Evolutionary conservation across 139 green algal genomes (phyloP), one percentile per base, ranked within the genome.

Genomic region (Chlamydomonas urium): DNA sequence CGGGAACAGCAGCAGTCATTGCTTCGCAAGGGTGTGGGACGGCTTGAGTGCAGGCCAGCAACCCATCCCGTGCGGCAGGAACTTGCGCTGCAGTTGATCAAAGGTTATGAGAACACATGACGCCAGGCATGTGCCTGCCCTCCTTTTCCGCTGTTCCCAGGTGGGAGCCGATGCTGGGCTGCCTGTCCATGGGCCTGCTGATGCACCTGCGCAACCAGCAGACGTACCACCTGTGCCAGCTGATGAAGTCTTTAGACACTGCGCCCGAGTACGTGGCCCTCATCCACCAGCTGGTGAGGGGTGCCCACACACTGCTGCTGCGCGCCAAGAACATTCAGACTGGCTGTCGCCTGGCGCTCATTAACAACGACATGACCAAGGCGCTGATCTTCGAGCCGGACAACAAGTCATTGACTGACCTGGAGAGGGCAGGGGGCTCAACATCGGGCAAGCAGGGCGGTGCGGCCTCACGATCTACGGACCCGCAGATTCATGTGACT

Each of bases 151-250:
- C n/a, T n/a, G n/a, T n/a, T n/a, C n/a, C 26, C 77, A 86, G 83
- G 79, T 89, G 83, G 83, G 83, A 89, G 73, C 83, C 83, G 8
- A 86, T 89, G 80, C 78, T 89, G 34, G 80, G 80, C 26, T 84
- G 82, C 63, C 66, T 89, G 24, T 80, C 80, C 58, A 81, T 83
- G 29, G 83, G 83, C 31, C 78, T 89, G 73, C 78, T 86, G 3
- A 63, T 70, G 14, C 77, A 81, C 59, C 69, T 89, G 58, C 83
- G 80, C 77, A 85, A 74, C 65, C 80, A 89, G 47, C 83, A 89
- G 67, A 81, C 76, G 1, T 47, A 74, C 38, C 71, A 81, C 35
- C 69, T 88, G 59, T 86, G 79, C 66, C 79, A 85, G 68, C 72
- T 88, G 33, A 83, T 86, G 75, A 79, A 81, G 32, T 61, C 69